phyloP scores from a whole-genome alignment of 441 rosid genomes.

The Pelargonium myrrhifolium region DNA sequence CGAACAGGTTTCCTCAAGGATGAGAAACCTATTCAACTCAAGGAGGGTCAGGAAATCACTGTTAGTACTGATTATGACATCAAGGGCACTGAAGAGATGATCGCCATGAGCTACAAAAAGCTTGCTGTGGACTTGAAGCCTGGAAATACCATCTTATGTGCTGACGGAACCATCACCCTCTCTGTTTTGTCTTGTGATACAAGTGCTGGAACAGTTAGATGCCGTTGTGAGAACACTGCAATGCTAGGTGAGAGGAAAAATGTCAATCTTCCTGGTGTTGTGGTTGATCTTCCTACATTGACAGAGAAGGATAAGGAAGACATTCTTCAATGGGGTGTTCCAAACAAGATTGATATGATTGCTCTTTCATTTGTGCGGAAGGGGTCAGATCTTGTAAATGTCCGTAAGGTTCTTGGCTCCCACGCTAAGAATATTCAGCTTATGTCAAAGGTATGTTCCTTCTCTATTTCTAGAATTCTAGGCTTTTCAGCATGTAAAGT shows the following conservation, averaged over 20 bases:
- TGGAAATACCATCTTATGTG: constrained; percentile 76
- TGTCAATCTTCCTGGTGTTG: constrained; percentile 90
- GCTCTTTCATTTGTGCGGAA: constrained; percentile 90
- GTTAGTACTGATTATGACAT: constrained; percentile 67
- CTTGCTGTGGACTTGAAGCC: constrained; percentile 69
- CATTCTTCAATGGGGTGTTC: constrained; percentile 77
- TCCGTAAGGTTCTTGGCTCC: constrained; percentile 63
- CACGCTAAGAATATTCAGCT: constrained; percentile 74
- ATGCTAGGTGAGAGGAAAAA: constrained; percentile 91
- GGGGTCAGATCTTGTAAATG: constrained; percentile 81
- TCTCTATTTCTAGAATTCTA: neutral
- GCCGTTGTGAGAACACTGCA: constrained; percentile 85
- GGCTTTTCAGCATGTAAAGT: neutral
- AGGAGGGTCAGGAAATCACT: constrained; percentile 71
- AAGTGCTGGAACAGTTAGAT: constrained; percentile 55
- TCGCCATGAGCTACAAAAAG: constrained; percentile 91
- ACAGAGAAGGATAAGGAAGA: constrained; percentile 95
- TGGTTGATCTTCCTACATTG: constrained; percentile 87
- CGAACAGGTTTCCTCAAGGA: constrained; percentile 91
- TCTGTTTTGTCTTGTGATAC: constrained; percentile 63
- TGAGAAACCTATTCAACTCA: constrained; percentile 67
- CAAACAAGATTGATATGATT: constrained; percentile 89
- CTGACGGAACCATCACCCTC: constrained; percentile 89
- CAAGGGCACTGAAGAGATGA: constrained; percentile 65
- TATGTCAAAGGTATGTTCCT: constrained; percentile 77